A percentile compares a stretch with the other conserved stretches of the same genome.
Conservation (phyloP, 2,329 filamentous ascomycete species). For the Fusarium newnesense region DNA sequence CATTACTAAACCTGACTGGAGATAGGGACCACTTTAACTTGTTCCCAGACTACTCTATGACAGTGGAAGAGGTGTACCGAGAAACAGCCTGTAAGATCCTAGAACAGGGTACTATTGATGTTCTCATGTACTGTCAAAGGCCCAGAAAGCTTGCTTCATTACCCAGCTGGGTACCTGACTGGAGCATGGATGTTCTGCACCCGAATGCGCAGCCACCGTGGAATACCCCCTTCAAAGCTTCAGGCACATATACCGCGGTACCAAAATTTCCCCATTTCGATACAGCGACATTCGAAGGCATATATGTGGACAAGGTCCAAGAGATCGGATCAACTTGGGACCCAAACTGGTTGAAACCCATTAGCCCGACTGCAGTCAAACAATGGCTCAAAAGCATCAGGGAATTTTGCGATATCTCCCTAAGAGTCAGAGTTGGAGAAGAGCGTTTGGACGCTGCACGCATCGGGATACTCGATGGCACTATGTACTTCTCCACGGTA, state of each 20-base stretch:
- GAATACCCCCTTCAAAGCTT: not conserved
- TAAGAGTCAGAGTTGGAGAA: not conserved
- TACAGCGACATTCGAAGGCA: not conserved
- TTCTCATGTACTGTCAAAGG: not conserved
- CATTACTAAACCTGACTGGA: not conserved
- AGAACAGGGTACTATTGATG: not conserved
- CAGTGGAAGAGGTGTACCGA: not conserved
- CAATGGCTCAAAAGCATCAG: not conserved
- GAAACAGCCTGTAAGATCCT: not conserved
- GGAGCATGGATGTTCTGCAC: not conserved
- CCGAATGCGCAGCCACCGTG: not conserved
- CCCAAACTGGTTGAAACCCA: not conserved
- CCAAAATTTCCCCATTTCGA: not conserved
- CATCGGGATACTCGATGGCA: not conserved
- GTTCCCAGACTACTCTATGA: not conserved
- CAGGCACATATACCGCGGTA: not conserved
- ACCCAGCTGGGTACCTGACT: not conserved
- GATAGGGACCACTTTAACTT: not conserved
- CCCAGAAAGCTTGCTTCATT: not conserved
- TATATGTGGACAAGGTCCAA: not conserved
- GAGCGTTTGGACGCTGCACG: not conserved
- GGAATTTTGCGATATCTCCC: not conserved
- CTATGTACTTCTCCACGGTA: not conserved
- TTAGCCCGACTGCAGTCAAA: rapidly evolving
- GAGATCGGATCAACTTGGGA: not conserved